Percentiles rank a stretch among this genome's conserved stretches.
Conservation (phyloP, 352 stramenopile species). For the Phytopythium helicoides region DNA sequence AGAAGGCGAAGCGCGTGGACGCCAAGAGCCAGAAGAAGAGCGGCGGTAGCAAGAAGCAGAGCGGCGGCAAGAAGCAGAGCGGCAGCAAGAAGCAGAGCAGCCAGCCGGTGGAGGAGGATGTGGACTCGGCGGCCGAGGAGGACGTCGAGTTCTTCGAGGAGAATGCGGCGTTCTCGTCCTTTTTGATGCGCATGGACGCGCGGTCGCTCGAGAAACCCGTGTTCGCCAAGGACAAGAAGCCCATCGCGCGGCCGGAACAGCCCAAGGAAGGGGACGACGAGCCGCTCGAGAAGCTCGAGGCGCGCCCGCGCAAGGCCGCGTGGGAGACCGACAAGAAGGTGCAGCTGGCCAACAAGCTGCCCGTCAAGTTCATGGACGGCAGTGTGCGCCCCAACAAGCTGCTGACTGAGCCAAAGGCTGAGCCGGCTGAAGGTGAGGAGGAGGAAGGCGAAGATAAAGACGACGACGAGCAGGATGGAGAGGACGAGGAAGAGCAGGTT, state of each 20-base stretch:
- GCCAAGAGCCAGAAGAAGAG: constrained; percentile 8
- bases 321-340: constrained; percentile 60
- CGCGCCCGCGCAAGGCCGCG: constrained; percentile 52
- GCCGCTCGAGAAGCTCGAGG: constrained; percentile 79
- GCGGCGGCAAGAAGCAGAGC: constrained; percentile 5
- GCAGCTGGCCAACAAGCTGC: constrained; percentile 68
- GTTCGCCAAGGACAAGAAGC: constrained; percentile 37
- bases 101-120: constrained; percentile 42
- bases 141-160: constrained; percentile 80
- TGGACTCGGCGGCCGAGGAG: constrained; percentile 69
- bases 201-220: constrained; percentile 54
- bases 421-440: constrained; percentile 19
- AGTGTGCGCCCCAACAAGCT: constrained; percentile 76
- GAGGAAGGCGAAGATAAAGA: constrained; percentile 24
- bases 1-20: constrained; percentile 39
- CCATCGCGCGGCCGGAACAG: constrained; percentile 8
- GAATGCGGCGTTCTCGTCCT: constrained; percentile 67
- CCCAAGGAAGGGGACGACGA: constrained; percentile 28
- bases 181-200: constrained; percentile 78
- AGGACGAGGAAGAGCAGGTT: constrained; percentile 31
- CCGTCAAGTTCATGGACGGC: constrained; percentile 87
- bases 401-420: constrained; percentile 38
- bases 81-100: constrained; percentile 27
- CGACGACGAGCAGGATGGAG: constrained; percentile 35
- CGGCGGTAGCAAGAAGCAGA: constrained; percentile 5